These are phyloP conservation scores for Tricholoma hemisulphureum DNA, from an alignment of 768 basidiomycete genomes.

Conservation along the genomic window DNA sequence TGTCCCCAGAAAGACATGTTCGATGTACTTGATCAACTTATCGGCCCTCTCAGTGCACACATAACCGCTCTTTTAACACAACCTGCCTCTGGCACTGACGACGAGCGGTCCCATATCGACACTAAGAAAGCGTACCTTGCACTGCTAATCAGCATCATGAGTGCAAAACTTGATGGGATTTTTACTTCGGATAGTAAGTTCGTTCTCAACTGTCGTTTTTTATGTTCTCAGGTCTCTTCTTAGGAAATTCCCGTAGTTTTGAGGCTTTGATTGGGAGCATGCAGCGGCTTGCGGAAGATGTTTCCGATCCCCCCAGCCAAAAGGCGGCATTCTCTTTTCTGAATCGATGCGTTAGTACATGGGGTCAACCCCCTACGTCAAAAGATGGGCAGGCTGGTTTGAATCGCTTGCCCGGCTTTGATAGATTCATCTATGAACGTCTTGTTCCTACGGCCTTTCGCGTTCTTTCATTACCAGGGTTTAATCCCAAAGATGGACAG, in stretches of 20 bases:
- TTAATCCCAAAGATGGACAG: constrained; percentile 89
- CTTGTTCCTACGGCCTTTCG: constrained; percentile 81
- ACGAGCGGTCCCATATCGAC: constrained; percentile 70
- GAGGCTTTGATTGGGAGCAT: constrained; percentile 77
- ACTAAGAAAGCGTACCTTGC: constrained; percentile 88
- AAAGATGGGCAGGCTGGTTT: constrained; percentile 35
- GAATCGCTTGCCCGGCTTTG: constrained; percentile 78
- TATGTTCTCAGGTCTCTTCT: neutral
- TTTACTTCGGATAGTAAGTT: constrained; percentile 84
- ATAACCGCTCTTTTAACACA: constrained; percentile 78
- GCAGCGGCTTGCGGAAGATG: constrained; percentile 68
- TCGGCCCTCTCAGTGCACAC: constrained; percentile 82
- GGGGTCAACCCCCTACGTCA: constrained; percentile 53
- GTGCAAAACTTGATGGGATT: constrained; percentile 75
- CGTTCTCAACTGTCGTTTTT: neutral
- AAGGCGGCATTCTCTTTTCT: constrained; percentile 82
- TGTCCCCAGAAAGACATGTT: constrained; percentile 74
- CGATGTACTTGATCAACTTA: constrained; percentile 84
- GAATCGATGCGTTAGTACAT: constrained; percentile 59
- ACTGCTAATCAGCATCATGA: constrained; percentile 78
- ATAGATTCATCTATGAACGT: constrained; percentile 86
- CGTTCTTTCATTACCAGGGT: constrained; percentile 72
- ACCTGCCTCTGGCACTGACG: constrained; percentile 85
- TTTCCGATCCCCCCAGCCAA: constrained; percentile 73
- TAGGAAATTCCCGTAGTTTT: constrained; percentile 55